Base-by-base conservation (phyloP, 2,329 filamentous ascomycete genomes). In the Emmonsiellopsis sp. region DNA sequence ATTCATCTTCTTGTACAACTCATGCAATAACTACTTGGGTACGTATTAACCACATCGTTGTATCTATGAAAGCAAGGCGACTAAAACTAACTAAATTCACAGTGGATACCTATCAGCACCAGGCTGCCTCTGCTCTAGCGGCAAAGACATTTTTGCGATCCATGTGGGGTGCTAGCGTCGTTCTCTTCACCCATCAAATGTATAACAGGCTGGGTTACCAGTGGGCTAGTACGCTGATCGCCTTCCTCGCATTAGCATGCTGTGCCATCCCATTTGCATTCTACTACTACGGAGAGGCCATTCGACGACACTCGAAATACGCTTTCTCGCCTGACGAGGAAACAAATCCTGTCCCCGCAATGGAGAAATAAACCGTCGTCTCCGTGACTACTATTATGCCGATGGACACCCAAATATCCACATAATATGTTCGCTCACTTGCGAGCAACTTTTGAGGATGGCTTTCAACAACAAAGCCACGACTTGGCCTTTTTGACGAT, bases 211-310 rank as follows among this genome's bases (percentile, higher is more conserved):
- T 92, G 11, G 83, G 83, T 7, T 77, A 89, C 68, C 82, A 88
- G 65, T 92, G 88, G 87, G 88, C 88, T 0, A 83, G 81, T 49
- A 78, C 79, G 0, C 75, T 93, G 8, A 71, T 93, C 7, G 87
- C 80, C 0, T 91, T 91, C 61, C 76, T 94, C 60, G 81, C 79
- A 13, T 72, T 94, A 5, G 85, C 81, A 0, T 94, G 88, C 72
- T 94, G 88, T 66, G 81, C 76, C 0, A 94, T 94, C 59, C 89
- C 89, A 0, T 95, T 85, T 66, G 68, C 88, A 31, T 95, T 95
- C 71, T 95, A 86, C 76, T 82, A 75, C 63, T 88, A 81, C 61
- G 89, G 89, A 3, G 87, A 83, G 13, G 67, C 68, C 5, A 94
- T 95, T 59, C 77, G 89, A 5, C 74, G 73, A 53, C 74, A 77